A percentile compares a stretch with the other conserved stretches of the same genome.
Evolutionary conservation across 495 filamentous ascomycete genomes (phyloP).

Genomic region (Penicillium parvum): DNA sequence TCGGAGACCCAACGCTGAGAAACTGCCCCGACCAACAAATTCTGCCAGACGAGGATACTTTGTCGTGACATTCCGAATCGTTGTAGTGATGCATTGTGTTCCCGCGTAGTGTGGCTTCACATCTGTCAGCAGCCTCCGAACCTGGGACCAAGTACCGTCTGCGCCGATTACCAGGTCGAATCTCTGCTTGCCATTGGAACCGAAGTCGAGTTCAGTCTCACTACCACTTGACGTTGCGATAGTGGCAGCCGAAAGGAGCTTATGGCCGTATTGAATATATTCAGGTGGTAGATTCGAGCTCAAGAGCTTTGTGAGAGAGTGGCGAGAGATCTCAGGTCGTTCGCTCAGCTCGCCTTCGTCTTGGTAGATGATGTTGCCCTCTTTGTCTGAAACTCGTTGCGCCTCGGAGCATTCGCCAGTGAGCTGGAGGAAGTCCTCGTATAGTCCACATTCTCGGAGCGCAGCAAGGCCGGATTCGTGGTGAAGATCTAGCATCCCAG

Average conservation of each 20-base stretch:
- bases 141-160: constrained; percentile 58
- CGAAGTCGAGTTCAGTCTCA: constrained; percentile 30
- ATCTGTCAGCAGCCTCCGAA: constrained; percentile 45
- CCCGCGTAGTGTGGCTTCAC: constrained; percentile 48
- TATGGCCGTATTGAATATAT: constrained; percentile 44
- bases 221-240: not conserved
- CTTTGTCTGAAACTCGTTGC: constrained; percentile 28
- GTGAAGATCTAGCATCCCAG: constrained; percentile 56
- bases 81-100: constrained; percentile 23
- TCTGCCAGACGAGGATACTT: constrained; percentile 26
- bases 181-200: constrained; percentile 11
- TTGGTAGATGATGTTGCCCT: constrained; percentile 35
- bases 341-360: constrained; percentile 15
- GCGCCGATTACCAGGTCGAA: constrained; percentile 59
- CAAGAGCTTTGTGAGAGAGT: constrained; percentile 37
- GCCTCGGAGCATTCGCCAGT: constrained; percentile 33
- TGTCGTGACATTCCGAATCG: constrained; percentile 14
- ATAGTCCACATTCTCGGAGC: constrained; percentile 48
- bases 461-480: constrained; percentile 47
- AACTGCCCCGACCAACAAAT: constrained; percentile 22
- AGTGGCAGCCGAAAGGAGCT: constrained; percentile 18
- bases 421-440: constrained; percentile 38
- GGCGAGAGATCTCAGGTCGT: constrained; percentile 47
- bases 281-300: constrained; percentile 31
- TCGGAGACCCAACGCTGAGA: constrained; percentile 22